phyloP scores from a whole-genome alignment of 768 basidiomycete genomes.

The Russula vinacea region DNA sequence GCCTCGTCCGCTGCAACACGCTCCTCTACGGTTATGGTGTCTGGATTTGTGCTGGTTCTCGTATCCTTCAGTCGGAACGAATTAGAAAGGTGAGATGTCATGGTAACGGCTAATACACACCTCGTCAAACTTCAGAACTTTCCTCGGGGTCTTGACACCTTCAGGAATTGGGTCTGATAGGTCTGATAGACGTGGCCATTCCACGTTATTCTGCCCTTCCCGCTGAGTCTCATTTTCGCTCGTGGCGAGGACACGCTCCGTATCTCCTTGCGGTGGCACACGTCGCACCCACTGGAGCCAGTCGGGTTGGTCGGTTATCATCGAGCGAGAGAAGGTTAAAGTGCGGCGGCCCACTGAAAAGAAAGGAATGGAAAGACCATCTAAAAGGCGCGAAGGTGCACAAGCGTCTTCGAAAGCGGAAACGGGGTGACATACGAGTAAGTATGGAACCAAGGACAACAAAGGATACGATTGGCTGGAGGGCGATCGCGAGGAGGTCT shows the following conservation, averaged over 20 bases:
- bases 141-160: neutral
- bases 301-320: slow-evolving; percentile 19
- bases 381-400: slow-evolving; percentile 31
- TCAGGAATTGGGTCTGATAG: neutral
- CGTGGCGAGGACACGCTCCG: neutral
- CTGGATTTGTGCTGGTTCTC: neutral
- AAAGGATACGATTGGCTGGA: slow-evolving; percentile 86
- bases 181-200: neutral
- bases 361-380: slow-evolving; percentile 51
- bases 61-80: neutral
- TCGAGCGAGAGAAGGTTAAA: slow-evolving; percentile 15
- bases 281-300: slow-evolving; percentile 30
- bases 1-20: neutral
- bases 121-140: neutral
- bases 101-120: neutral
- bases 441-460: slow-evolving; percentile 84
- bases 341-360: slow-evolving; percentile 39
- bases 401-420: neutral
- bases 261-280: neutral
- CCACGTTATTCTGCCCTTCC: neutral
- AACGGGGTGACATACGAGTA: slow-evolving; percentile 48
- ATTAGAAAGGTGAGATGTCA: neutral
- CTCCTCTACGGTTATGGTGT: neutral
- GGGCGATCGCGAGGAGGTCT: slow-evolving; percentile 65
- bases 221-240: neutral